Evolutionary conservation across 2,329 filamentous ascomycete genomes (phyloP), one percentile per base, ranked within the genome.

Genomic region (Alternaria arbusti): DNA sequence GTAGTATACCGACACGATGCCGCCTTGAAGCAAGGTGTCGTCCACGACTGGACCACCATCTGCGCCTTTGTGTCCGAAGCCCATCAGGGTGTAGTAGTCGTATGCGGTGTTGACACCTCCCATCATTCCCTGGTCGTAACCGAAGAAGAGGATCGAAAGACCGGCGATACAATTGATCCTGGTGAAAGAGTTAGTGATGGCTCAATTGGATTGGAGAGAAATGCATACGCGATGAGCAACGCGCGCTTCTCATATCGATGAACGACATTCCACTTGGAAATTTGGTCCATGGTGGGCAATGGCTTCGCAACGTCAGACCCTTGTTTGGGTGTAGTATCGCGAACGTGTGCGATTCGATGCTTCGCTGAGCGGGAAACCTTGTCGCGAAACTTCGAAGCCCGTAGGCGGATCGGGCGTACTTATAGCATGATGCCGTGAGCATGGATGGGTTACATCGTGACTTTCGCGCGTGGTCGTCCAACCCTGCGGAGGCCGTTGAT

Each of bases 121-220:
- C 75, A 78, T 77, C 67, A 78, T 73, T 22, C 75, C 74, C 57
- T 75, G 74, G 52, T 77, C 76, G 56, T 78, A 78, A 55, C 76
- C 76, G 36, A 76, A 74, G 64, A 78, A 77, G 6, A 77, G 59
- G 36, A 78, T 77, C 9, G 71, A 73, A 5, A 77, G 66, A 7
- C 72, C 74, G 22, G 74, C 74, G 28, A 77, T 69, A 52, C 74
- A 74, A 22, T 77, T 77, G 60, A 76, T 72, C 12, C 69, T 71
- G 12, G 17, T 3, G 8, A 1, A 8, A 7, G 5, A 0, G 22
- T 70, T 6, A 67, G 51, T 28, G 20, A 17, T 1, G 5, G 11
- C 1, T 12, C 10, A 1, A 9, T 20, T 10, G 20, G 2, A 20
- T 3, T 20, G 3, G 20, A 20, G 3, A 3, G 20, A 20, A 3